Percentiles rank a stretch among this genome's conserved stretches.
phyloP scores from a whole-genome alignment of 345 rosid genomes.

The Ceriops decandra region DNA sequence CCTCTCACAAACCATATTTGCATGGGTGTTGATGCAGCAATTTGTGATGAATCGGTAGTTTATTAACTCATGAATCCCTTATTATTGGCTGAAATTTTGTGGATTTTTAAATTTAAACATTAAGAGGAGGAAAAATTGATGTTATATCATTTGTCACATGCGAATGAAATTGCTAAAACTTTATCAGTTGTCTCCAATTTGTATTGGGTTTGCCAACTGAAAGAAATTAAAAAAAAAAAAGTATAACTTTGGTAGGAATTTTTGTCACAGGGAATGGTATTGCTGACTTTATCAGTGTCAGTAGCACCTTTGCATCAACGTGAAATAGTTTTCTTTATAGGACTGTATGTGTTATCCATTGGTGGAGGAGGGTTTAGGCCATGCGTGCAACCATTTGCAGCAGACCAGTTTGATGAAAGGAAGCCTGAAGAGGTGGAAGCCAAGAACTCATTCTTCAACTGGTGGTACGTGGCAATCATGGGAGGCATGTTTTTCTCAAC shows the following conservation, averaged over 20 bases:
- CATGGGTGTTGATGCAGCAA: no score
- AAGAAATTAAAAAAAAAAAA: no score
- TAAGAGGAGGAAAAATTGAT: no score
- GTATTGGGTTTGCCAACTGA: no score
- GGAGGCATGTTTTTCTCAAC: conserved; percentile 49
- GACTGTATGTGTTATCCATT: conserved; percentile 61
- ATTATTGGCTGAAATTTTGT: no score
- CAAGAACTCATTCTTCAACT: conserved; percentile 89
- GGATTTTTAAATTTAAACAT: no score
- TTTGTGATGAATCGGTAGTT: no score
- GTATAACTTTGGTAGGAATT: not conserved
- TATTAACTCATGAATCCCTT: no score
- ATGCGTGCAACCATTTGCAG: conserved; percentile 88
- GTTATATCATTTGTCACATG: no score
- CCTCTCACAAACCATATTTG: no score
- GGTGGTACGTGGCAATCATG: conserved; percentile 75
- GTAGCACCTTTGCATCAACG: conserved; percentile 36
- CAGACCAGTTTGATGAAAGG: conserved; percentile 80
- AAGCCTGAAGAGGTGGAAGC: conserved; percentile 52
- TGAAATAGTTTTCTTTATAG: conserved; percentile 51
- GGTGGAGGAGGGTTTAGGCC: conserved; percentile 98
- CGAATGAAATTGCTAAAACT: no score
- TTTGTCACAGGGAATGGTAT: conserved; percentile 58
- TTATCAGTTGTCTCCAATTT: no score
- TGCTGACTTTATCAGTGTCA: conserved; percentile 61